Evolutionary conservation across 73 alveolate species (phyloP).

Genomic region (Durusdinium trenchii): DNA sequence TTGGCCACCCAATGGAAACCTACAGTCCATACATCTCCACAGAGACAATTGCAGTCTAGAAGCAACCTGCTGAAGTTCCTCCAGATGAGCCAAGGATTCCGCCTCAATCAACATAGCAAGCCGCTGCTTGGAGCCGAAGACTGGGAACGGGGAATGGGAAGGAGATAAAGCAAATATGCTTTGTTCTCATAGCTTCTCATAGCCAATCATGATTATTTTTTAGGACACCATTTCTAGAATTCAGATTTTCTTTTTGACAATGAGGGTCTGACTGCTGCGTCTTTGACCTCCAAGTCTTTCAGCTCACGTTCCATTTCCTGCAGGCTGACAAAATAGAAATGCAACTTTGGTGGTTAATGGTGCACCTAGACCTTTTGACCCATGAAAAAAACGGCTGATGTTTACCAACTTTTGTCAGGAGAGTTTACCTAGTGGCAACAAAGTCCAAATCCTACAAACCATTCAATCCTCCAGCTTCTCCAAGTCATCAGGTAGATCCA

Average conservation of each 20-base stretch:
- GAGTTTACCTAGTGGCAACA: background rate
- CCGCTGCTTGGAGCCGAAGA: background rate
- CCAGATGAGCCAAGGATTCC: too few relatives aligned
- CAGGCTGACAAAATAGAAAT: background rate
- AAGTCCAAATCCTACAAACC: background rate
- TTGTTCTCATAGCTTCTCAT: background rate
- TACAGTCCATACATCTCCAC: too few relatives aligned
- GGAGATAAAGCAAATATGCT: background rate
- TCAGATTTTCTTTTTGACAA: background rate
- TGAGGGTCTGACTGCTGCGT: background rate
- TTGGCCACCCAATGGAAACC: too few relatives aligned
- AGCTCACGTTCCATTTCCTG: background rate
- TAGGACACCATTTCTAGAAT: background rate
- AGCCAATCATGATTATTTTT: background rate
- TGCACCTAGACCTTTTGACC: background rate
- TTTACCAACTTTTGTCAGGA: background rate
- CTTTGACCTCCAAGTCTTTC: background rate
- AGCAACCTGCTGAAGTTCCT: too few relatives aligned
- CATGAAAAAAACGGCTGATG: background rate
- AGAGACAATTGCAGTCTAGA: too few relatives aligned
- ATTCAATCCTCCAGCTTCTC: background rate
- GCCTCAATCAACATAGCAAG: background rate
- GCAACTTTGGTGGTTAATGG: background rate
- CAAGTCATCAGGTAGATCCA: background rate
- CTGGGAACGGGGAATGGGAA: background rate